phyloP scores from a whole-genome alignment of 345 rosid genomes.

The Excoecaria agallocha region DNA sequence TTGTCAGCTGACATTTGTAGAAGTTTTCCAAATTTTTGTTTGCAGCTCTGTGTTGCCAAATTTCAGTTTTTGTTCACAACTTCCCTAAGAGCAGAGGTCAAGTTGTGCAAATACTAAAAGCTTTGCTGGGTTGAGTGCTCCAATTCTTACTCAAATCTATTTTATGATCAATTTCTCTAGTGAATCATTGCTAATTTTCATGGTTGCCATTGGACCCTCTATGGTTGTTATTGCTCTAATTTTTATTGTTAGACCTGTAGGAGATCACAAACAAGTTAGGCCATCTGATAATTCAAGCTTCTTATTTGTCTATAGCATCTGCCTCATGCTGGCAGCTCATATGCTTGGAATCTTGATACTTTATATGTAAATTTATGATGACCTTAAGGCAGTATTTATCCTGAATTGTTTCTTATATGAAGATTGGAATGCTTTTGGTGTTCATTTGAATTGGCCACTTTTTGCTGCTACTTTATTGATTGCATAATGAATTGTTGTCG shows the following conservation, averaged over 20 bases:
- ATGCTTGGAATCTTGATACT: too few relatives aligned
- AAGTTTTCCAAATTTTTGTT: neutral
- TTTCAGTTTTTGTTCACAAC: slow-evolving; percentile 88
- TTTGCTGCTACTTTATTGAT: too few relatives aligned
- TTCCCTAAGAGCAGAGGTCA: slow-evolving; percentile 96
- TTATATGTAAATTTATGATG: too few relatives aligned
- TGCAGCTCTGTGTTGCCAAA: slow-evolving; percentile 87
- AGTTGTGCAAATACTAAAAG: slow-evolving; percentile 90
- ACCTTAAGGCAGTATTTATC: too few relatives aligned
- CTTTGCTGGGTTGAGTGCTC: slow-evolving; percentile 95
- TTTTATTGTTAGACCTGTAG: slow-evolving; percentile 87
- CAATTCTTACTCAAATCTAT: slow-evolving; percentile 83
- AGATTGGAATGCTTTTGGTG: too few relatives aligned
- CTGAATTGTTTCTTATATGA: too few relatives aligned
- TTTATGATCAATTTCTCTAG: slow-evolving; percentile 64
- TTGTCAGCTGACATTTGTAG: neutral
- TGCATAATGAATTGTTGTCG: too few relatives aligned
- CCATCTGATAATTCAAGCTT: slow-evolving; percentile 67
- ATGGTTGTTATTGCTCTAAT: slow-evolving; percentile 64
- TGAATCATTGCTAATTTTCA: slow-evolving; percentile 75
- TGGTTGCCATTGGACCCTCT: slow-evolving; percentile 95
- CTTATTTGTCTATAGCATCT: slow-evolving; percentile 62
- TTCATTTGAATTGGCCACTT: too few relatives aligned
- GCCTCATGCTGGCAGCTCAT: slow-evolving; percentile 59
- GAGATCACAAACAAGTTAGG: slow-evolving; percentile 81